Base-by-base conservation (phyloP, 768 basidiomycete species). In the Auricularia sp. region DNA sequence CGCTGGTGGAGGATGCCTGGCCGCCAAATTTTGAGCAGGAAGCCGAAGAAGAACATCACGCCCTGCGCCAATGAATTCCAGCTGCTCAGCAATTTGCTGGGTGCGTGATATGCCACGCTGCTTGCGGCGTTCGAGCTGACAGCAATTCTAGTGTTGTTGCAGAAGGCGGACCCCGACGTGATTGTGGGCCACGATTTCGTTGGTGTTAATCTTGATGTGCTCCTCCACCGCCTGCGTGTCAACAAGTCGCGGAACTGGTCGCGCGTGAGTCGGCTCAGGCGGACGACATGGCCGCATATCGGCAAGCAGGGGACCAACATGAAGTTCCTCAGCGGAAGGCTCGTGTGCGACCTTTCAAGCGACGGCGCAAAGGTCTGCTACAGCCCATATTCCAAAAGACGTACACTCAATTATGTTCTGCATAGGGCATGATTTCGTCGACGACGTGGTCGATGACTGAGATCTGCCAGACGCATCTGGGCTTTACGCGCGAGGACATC, bases 401-500 rank as follows among this genome's bases (percentile, higher is more conserved):
- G 65, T 54, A 43, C 39, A 42, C 39, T 14, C 39, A 42, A 14
- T 42, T 42, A 53, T 35, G 21, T 29, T 29, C 29, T 29, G 29
- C 29, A 29, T 70, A 96, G 93, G 87, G 90, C 23, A 96, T 98
- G 93, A 98, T 99, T 72, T 77, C 87, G 0, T 98, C 97, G 3
- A 98, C 93, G 3, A 98, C 97, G 1, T 99, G 97, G 97, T 96
- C 95, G 2, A 77, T 98, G 62, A 93, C 92, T 8, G 97, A 99
- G 75, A 98, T 99, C 94, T 94, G 91, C 76, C 83, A 81, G 67
- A 90, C 93, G 0, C 90, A 96, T 72, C 84, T 99, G 67, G 87
- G 88, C 67, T 83, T 84, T 65, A 87, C 89, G 62, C 80, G 97
- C 43, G 89, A 97, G 71, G 97, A 98, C 67, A 94, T 97, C 67